Base-by-base conservation (phyloP, 78 protist genomes). In the Diacronema lutheri region DNA sequence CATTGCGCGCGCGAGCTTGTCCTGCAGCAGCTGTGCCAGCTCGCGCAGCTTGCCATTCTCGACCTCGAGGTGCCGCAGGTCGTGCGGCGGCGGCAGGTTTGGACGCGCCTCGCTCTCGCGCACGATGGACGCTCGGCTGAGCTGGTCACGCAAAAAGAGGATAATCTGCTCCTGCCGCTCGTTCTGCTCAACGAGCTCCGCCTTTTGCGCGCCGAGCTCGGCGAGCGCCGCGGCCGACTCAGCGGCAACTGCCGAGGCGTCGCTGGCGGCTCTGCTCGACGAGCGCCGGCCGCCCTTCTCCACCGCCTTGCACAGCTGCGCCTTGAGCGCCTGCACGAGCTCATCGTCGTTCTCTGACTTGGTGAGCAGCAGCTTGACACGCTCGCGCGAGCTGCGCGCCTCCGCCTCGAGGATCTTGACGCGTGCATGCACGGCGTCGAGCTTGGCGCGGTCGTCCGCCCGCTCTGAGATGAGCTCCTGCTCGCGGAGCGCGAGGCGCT, bases 21-120 rank as follows among this genome's bases (percentile, higher is more conserved):
- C 73, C 21, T 65, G 73, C 46, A 65, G 73, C 37, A 65, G 73
- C 73, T 13, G 31, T 12, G 5, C 41, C 41, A 65, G 73, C 73
- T 65, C 73, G 14, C 73, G 37, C 37, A 65, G 73, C 73, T 65
- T 65, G 10, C 25, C 46, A 35, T 65, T 65, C 73, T 65, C 73
- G 10, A 7, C 44, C 62, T 57, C 25, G 25, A 21, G 25, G 4
- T 21, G n/a, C n/a, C 2, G 19, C 62, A 57, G 4, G 23, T 57
- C 62, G 23, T 57, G 62, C 62, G 62, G 62, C 4, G 19, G 58
- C 58, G 25, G 58, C 58, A 12, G 29, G 37, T n/a, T n/a, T n/a
- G n/a, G n/a, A n/a, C n/a, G n/a, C n/a, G n/a, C n/a, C n/a, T n/a
- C n/a, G n/a, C n/a, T 44, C 50, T 44, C 50, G 16, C 7, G 3